Evolutionary conservation across 148 eudicot species (phyloP).

Genomic region (Diospyros lotus): DNA sequence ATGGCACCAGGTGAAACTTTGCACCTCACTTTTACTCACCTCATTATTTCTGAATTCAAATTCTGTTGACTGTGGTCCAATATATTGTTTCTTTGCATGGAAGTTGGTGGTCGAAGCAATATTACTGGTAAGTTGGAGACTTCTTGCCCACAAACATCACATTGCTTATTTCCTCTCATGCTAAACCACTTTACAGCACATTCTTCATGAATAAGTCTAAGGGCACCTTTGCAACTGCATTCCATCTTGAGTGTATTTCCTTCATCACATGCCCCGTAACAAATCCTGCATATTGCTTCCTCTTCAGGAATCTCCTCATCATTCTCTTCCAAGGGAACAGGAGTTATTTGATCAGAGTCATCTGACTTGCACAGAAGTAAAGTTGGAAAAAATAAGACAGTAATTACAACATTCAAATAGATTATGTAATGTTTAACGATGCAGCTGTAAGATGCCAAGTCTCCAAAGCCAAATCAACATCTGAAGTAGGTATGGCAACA

Average conservation of each 20-base stretch:
- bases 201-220: slow-evolving; percentile 73
- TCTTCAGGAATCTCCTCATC: slow-evolving; percentile 94
- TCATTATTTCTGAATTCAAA: slow-evolving; percentile 32
- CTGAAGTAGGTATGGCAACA: no score
- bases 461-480: no score
- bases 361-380: slow-evolving; percentile 25
- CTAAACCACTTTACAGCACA: slow-evolving; percentile 93
- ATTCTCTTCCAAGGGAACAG: slow-evolving; percentile 41
- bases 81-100: slow-evolving; percentile 33
- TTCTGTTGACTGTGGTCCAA: slow-evolving; percentile 31
- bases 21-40: slow-evolving; percentile 25
- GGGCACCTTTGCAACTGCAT: slow-evolving; percentile 96
- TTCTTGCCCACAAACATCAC: slow-evolving; percentile 87
- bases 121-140: slow-evolving; percentile 85
- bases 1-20: not conserved
- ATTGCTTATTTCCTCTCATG: slow-evolving; percentile 57
- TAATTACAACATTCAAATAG: not conserved
- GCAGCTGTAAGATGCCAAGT: no score
- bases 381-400: not conserved
- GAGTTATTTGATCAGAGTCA: slow-evolving; percentile 33
- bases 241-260: slow-evolving; percentile 89
- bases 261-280: slow-evolving; percentile 78
- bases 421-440: no score
- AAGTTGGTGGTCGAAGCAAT: slow-evolving; percentile 59
- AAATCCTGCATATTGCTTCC: slow-evolving; percentile 91